These are phyloP conservation scores for Thermothelomyces thermophilus DNA, from an alignment of 2,329 filamentous ascomycete genomes.

Conservation along the genomic window DNA sequence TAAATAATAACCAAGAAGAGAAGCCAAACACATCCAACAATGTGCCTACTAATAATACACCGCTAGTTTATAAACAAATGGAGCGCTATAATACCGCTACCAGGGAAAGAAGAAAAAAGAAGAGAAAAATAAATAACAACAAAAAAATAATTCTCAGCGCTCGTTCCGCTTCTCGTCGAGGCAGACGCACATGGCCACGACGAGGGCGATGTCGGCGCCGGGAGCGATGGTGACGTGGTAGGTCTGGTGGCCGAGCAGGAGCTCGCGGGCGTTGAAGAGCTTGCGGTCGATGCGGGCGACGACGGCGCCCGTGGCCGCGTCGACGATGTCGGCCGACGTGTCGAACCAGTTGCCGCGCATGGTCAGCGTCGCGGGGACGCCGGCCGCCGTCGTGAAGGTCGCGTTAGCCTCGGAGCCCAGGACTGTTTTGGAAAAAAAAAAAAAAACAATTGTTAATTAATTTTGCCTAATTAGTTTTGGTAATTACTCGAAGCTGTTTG, in stretches of 20 bases:
- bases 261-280: constrained; percentile 49
- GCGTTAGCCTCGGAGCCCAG: constrained; percentile 48
- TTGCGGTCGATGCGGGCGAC: constrained; percentile 56
- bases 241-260: constrained; percentile 56
- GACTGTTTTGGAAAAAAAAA: no score
- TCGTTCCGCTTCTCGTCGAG: constrained; percentile 61
- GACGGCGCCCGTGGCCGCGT: constrained; percentile 41
- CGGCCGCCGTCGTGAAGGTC: constrained; percentile 47
- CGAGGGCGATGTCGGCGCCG: constrained; percentile 57
- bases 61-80: no score
- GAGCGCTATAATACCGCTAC: no score
- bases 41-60: no score
- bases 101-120: no score
- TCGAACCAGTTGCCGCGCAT: constrained; percentile 60
- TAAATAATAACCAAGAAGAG: no score
- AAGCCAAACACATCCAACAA: no score
- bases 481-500: no score
- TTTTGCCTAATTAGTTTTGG: no score
- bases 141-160: no score
- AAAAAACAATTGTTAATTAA: background rate
- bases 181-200: constrained; percentile 61
- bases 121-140: no score
- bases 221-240: constrained; percentile 59
- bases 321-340: constrained; percentile 49
- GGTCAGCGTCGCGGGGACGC: constrained; percentile 39